Conservation (phyloP, 1,284 basidiomycete genomes). For the Ustilago esculenta region DNA sequence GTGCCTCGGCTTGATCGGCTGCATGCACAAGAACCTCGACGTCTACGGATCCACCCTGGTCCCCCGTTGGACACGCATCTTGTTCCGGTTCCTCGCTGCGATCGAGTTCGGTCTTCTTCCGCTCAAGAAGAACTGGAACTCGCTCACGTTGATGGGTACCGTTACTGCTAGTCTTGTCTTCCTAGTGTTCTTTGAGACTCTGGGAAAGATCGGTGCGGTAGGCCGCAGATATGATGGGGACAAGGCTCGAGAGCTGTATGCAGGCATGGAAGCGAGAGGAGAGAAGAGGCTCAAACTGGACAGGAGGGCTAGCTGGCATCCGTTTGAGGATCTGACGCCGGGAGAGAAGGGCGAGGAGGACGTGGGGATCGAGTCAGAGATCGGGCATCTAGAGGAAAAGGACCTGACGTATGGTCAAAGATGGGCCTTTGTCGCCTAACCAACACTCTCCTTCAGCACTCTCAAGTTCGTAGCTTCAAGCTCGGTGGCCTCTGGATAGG, state of each 20-base stretch:
- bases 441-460: no score
- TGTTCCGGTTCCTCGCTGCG: slow-evolving; percentile 42
- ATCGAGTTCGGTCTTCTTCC: slow-evolving; percentile 52
- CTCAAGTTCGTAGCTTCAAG: no score
- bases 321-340: slow-evolving; percentile 61
- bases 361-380: slow-evolving; percentile 63
- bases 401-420: slow-evolving; percentile 54
- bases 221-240: slow-evolving; percentile 52
- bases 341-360: slow-evolving; percentile 64
- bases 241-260: slow-evolving; percentile 41
- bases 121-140: slow-evolving; percentile 47
- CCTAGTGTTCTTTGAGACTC: slow-evolving; percentile 59
- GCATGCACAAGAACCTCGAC: slow-evolving; percentile 61
- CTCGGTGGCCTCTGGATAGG: background rate
- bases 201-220: slow-evolving; percentile 62
- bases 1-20: slow-evolving; percentile 55
- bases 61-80: slow-evolving; percentile 53
- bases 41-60: slow-evolving; percentile 42
- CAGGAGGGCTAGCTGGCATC: slow-evolving; percentile 55
- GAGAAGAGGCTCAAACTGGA: slow-evolving; percentile 29
- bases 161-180: slow-evolving; percentile 40
- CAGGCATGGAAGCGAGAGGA: slow-evolving; percentile 18
- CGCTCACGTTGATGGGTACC: slow-evolving; percentile 45
- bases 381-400: slow-evolving; percentile 61
- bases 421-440: slow-evolving; percentile 56